These are phyloP conservation scores for Aspergillus sp. DNA, from an alignment of 2,329 filamentous ascomycete species.

Conservation along the genomic window DNA sequence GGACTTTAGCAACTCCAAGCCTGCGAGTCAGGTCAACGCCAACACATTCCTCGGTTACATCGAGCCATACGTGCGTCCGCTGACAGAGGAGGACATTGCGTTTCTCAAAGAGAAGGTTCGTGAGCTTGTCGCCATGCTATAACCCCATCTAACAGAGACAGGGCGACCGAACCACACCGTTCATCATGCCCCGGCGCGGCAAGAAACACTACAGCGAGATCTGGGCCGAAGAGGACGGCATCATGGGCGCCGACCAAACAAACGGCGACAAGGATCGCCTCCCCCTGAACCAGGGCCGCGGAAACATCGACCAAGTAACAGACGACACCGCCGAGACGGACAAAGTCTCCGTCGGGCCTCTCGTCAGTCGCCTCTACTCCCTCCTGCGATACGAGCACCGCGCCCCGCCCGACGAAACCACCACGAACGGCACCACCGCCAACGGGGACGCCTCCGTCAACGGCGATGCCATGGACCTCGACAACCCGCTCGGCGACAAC, in stretches of 20 bases:
- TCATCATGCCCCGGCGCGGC: constrained; percentile 80
- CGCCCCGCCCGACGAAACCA: constrained; percentile 52
- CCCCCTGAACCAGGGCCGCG: constrained; percentile 77
- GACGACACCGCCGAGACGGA: constrained; percentile 87
- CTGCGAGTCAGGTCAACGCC: constrained; percentile 89
- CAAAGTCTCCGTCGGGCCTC: constrained; percentile 80
- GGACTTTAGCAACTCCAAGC: constrained; percentile 93
- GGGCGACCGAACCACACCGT: constrained; percentile 79
- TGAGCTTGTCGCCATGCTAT: constrained; percentile 4
- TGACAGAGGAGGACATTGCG: constrained; percentile 89
- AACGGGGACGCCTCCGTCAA: constrained; percentile 52
- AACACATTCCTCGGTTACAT: constrained; percentile 89
- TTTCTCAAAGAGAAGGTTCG: constrained; percentile 78
- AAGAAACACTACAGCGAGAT: constrained; percentile 83
- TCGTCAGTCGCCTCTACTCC: constrained; percentile 78
- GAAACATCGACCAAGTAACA: constrained; percentile 80
- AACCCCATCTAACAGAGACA: constrained; percentile 23
- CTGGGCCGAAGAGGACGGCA: constrained; percentile 92
- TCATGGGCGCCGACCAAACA: constrained; percentile 69
- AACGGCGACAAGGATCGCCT: constrained; percentile 64
- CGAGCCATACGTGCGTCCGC: constrained; percentile 84
- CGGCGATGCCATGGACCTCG: constrained; percentile 50
- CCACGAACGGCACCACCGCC: constrained; percentile 50
- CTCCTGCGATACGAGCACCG: constrained; percentile 73
- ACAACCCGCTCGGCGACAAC: constrained; percentile 43